These are phyloP conservation scores for Aureobasidium sp. DNA, from an alignment of 2,329 filamentous ascomycete species.

Conservation along the genomic window DNA sequence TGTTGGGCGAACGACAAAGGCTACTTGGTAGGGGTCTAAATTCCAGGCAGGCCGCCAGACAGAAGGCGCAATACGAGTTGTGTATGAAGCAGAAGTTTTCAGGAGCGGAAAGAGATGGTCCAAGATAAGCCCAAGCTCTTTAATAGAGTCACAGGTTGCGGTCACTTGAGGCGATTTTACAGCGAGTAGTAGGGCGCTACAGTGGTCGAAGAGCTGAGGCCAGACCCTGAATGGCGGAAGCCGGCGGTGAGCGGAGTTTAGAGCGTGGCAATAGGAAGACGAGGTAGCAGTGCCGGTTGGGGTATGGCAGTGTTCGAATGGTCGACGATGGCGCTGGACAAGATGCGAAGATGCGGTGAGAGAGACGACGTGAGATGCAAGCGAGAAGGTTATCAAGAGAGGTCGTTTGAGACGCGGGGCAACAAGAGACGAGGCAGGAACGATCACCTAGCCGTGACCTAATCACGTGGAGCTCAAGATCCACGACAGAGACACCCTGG, in stretches of 20 bases:
- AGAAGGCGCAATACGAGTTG: background rate
- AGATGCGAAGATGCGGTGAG: background rate
- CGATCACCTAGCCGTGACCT: background rate
- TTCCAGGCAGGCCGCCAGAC: background rate
- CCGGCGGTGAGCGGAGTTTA: slow-evolving; percentile 11
- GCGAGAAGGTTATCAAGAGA: background rate
- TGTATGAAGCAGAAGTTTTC: background rate
- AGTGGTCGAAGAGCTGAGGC: background rate
- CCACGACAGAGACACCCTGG: slow-evolving; percentile 1
- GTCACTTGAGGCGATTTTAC: background rate
- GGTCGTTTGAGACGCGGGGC: slow-evolving; percentile 6
- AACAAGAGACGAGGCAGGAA: background rate
- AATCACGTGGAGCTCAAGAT: background rate
- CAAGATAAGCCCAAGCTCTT: background rate
- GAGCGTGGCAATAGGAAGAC: background rate
- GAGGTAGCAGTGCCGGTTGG: background rate
- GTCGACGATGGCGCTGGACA: background rate
- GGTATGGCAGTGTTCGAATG: background rate
- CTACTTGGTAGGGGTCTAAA: background rate
- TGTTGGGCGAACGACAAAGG: slow-evolving; percentile 1
- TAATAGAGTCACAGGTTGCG: background rate
- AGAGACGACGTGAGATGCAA: background rate
- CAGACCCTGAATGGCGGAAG: background rate
- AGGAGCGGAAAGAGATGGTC: background rate
- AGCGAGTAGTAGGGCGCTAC: background rate